These are phyloP conservation scores for Colletotrichum eleusines DNA, from an alignment of 2,329 filamentous ascomycete species.

Conservation along the genomic window DNA sequence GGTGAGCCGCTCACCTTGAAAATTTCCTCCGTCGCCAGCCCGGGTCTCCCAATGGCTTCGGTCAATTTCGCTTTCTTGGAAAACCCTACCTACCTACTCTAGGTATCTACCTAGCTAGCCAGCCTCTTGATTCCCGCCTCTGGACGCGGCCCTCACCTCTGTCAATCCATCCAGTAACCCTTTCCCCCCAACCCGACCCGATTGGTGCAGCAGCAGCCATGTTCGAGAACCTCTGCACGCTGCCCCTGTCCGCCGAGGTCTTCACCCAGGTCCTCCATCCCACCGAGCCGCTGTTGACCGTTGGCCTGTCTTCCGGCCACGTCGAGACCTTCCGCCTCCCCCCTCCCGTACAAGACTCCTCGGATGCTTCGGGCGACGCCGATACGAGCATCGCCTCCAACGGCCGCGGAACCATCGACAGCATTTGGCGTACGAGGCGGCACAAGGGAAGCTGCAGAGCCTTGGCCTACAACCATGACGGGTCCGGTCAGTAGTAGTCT, in stretches of 20 bases:
- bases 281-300: slow-evolving; percentile 83
- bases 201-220: slow-evolving; percentile 68
- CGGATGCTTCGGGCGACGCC: slow-evolving; percentile 63
- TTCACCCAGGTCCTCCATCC: slow-evolving; percentile 92
- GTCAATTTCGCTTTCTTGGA: slow-evolving; percentile 4
- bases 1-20: slow-evolving; percentile 34
- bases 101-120: no score
- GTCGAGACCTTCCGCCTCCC: slow-evolving; percentile 86
- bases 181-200: no score
- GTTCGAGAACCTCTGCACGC: slow-evolving; percentile 92
- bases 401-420: slow-evolving; percentile 83
- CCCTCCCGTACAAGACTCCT: slow-evolving; percentile 59
- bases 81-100: no score
- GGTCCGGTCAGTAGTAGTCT: slow-evolving; percentile 71
- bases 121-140: neutral
- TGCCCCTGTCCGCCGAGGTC: slow-evolving; percentile 87
- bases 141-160: neutral
- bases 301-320: slow-evolving; percentile 86
- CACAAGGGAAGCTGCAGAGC: slow-evolving; percentile 95
- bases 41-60: slow-evolving; percentile 3
- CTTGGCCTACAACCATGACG: slow-evolving; percentile 83
- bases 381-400: slow-evolving; percentile 64
- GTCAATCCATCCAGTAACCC: no score
- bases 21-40: slow-evolving; percentile 9
- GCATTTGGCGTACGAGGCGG: slow-evolving; percentile 85